Percentiles rank a stretch among this genome's conserved stretches.
Evolutionary conservation across 208 protist species (phyloP).

Genomic region (Wallacemonas sp.): DNA sequence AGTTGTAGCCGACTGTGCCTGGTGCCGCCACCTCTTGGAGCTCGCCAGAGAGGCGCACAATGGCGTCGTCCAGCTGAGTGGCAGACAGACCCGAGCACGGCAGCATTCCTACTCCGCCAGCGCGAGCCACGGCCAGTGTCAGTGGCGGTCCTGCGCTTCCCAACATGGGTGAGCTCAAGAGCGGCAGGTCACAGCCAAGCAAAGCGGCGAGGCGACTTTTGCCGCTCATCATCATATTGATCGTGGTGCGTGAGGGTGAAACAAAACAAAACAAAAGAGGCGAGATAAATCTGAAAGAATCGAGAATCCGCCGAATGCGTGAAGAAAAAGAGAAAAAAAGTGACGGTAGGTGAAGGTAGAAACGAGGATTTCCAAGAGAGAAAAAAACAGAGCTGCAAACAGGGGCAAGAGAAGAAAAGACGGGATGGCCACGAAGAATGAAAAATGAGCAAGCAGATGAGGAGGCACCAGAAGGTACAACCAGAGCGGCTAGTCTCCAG

Average conservation of each 20-base stretch:
- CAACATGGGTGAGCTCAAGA: conserved; percentile 29
- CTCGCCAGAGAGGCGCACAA: conserved; percentile 16
- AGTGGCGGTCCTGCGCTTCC: conserved; percentile 20
- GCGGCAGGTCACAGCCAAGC: conserved; percentile 22
- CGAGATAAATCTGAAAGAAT: too few relatives aligned
- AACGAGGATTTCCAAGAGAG: too few relatives aligned
- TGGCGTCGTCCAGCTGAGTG: conserved; percentile 12
- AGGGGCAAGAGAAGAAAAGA: too few relatives aligned
- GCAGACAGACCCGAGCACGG: conserved; percentile 27
- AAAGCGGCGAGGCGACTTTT: conserved; percentile 21
- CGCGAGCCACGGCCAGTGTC: conserved; percentile 17
- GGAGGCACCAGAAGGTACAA: too few relatives aligned
- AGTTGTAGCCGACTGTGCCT: conserved; percentile 24
- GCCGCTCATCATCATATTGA: not conserved
- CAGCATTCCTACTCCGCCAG: conserved; percentile 25
- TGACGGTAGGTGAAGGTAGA: too few relatives aligned
- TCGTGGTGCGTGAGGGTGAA: too few relatives aligned
- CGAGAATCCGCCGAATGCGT: too few relatives aligned
- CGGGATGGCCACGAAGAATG: too few relatives aligned
- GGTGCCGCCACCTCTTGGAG: not conserved
- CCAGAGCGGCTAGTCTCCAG: too few relatives aligned
- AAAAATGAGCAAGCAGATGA: too few relatives aligned
- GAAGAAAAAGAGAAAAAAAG: too few relatives aligned
- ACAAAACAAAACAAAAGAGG: not conserved
- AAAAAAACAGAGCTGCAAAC: too few relatives aligned